Base-by-base conservation (phyloP, 2,329 filamentous ascomycete genomes). In the Cordyceps javanica region DNA sequence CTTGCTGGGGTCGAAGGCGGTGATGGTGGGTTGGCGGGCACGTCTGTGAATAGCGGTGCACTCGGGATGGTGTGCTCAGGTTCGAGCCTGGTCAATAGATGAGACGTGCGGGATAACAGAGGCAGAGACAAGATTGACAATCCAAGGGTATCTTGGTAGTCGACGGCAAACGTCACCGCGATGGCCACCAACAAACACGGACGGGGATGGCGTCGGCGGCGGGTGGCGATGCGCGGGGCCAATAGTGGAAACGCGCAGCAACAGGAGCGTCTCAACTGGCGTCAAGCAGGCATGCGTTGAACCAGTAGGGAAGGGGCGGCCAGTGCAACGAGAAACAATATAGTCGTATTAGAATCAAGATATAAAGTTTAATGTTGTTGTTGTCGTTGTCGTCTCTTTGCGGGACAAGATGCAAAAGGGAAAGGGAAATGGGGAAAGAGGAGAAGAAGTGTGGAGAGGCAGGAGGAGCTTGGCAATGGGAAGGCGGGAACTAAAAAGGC, bases 341-440 rank as follows among this genome's bases (percentile, higher is more conserved):
- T 44, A 26, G 41, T 26, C 10, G 16, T 44, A 2, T n/a, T n/a
- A 16, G 30, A n/a, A 46, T 9, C 14, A 10, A 28, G 25, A 32
- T 46, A 19, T 30, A 10, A 9, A 19, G 25, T 6, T 3, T 16
- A 6, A n/a, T 38, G 19, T 7, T 14, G 19, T n/a, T 14, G 19
- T 14, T 41, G n/a, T 19, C 3, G n/a, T 5, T 21, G 30, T 46
- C 42, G 52, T 55, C 42, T 23, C 52, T 46, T 34, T 36, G 14
- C 13, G 52, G 44, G 52, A 48, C 13, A 39, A 55, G 52, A 55
- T 16, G 30, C 13, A 30, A 50, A n/a, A 53, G 48, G 32, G 49
- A 58, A 53, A 58, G 48, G 32, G 55, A 58, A 45, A 58, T 52
- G 55, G 41, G 55, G 49, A 53, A 58, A 58, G 48, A 58, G 49